Evolutionary conservation across 1,139 yeast genomes (phyloP).

Genomic region (Zhuliangozyma blackwelliae): DNA sequence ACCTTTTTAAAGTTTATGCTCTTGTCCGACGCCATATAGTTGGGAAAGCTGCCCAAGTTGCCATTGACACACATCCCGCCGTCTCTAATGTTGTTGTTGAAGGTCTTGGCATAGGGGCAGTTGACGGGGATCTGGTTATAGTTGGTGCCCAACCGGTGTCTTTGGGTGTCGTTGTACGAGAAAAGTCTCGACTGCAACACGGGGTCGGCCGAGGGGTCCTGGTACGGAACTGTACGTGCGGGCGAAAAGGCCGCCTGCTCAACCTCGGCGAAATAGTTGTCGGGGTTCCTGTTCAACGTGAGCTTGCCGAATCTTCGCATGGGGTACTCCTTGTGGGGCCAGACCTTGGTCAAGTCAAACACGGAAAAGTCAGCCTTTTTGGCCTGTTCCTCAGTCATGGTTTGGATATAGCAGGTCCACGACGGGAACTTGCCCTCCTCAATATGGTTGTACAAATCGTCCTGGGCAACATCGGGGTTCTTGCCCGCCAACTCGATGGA

Average conservation of each 20-base stretch:
- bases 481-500: slow-evolving; percentile 56
- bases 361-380: slow-evolving; percentile 58
- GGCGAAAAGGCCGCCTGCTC: slow-evolving; percentile 85
- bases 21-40: slow-evolving; percentile 60
- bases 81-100: slow-evolving; percentile 73
- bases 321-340: slow-evolving; percentile 80
- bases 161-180: slow-evolving; percentile 82
- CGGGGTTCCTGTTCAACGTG: slow-evolving; percentile 65
- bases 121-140: slow-evolving; percentile 72
- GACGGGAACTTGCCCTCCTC: slow-evolving; percentile 57
- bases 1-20: slow-evolving; percentile 49
- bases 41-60: slow-evolving; percentile 82
- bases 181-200: slow-evolving; percentile 81
- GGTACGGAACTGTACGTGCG: slow-evolving; percentile 77
- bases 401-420: slow-evolving; percentile 63
- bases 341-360: slow-evolving; percentile 69
- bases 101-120: slow-evolving; percentile 50
- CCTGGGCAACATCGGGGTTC: slow-evolving; percentile 62
- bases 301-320: slow-evolving; percentile 70
- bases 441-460: slow-evolving; percentile 60
- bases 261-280: slow-evolving; percentile 76
- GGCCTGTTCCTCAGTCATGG: slow-evolving; percentile 66
- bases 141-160: slow-evolving; percentile 60
- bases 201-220: slow-evolving; percentile 84
- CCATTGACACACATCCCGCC: slow-evolving; percentile 84